Evolutionary conservation across 345 rosid species (phyloP).

Genomic region (Populus davidiana): DNA sequence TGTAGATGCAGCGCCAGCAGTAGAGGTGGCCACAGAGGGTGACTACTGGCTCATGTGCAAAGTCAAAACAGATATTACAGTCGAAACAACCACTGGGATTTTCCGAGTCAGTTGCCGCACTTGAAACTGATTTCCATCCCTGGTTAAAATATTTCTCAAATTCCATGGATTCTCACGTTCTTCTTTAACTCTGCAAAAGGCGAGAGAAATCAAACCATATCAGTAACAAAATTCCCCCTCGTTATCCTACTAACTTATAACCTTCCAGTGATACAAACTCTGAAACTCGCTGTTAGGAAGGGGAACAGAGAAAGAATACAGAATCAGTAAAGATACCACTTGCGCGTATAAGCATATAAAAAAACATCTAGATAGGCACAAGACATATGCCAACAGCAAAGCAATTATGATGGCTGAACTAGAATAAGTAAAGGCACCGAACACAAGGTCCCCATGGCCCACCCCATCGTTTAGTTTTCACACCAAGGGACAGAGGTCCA

Average conservation of each 20-base stretch:
- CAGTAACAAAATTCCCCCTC: background rate
- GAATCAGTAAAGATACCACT: background rate
- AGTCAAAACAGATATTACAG: slow-evolving; percentile 86
- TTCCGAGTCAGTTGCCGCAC: slow-evolving; percentile 23
- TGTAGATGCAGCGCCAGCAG: slow-evolving; percentile 97
- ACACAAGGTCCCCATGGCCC: slow-evolving; percentile 8
- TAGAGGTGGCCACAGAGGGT: slow-evolving; percentile 93
- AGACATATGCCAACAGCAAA: background rate
- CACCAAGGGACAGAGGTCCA: background rate
- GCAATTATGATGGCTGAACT: background rate
- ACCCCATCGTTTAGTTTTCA: background rate
- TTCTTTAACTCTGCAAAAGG: slow-evolving; percentile 18
- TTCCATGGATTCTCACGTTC: slow-evolving; percentile 35
- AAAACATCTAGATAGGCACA: slow-evolving; percentile 1
- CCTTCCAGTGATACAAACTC: background rate
- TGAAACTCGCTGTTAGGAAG: background rate
- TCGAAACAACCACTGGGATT: slow-evolving; percentile 61
- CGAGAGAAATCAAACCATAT: background rate
- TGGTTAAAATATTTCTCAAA: slow-evolving; percentile 39
- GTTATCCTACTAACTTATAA: background rate
- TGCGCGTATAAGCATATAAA: background rate
- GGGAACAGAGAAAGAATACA: background rate
- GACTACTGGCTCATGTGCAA: slow-evolving; percentile 79
- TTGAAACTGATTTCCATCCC: slow-evolving; percentile 43
- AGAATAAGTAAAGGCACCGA: background rate